These are phyloP conservation scores for Zygosaccharomyces pseudobailii DNA, from an alignment of 1,139 yeast species.

Conservation along the genomic window DNA sequence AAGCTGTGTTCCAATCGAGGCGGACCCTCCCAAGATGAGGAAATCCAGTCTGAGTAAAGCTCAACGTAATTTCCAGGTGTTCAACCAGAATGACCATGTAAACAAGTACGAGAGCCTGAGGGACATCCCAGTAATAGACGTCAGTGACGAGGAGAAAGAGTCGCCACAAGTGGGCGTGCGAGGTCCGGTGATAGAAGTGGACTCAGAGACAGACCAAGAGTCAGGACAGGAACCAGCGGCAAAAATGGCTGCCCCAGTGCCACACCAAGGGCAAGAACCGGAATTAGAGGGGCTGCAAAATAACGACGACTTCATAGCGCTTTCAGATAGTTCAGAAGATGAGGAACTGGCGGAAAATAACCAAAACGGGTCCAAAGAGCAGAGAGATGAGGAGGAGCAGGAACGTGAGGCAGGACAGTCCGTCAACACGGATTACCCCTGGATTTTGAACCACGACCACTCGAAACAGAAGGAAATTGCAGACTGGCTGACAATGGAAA, in stretches of 20 bases:
- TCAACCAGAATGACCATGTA: slow-evolving; percentile 26
- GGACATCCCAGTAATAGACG: slow-evolving; percentile 11
- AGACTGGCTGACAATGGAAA: slow-evolving; percentile 85
- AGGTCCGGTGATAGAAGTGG: background rate
- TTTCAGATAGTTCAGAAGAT: slow-evolving; percentile 32
- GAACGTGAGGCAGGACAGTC: slow-evolving; percentile 12
- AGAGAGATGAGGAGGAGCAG: slow-evolving; percentile 20
- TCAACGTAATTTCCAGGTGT: slow-evolving; percentile 28
- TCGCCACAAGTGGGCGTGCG: background rate
- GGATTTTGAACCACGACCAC: slow-evolving; percentile 76
- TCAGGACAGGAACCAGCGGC: background rate
- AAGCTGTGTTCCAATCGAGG: background rate
- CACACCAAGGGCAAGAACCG: slow-evolving; percentile 21
- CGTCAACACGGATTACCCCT: slow-evolving; percentile 54
- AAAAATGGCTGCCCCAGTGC: background rate
- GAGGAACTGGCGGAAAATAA: slow-evolving; percentile 24
- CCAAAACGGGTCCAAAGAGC: slow-evolving; percentile 21
- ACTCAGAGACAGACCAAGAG: background rate
- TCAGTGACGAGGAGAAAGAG: slow-evolving; percentile 2
- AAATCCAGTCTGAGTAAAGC: slow-evolving; percentile 31
- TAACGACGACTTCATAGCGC: slow-evolving; percentile 39
- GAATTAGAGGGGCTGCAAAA: slow-evolving; percentile 35
- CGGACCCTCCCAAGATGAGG: slow-evolving; percentile 19
- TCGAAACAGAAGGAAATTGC: slow-evolving; percentile 70
- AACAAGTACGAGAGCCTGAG: slow-evolving; percentile 27